Conservation (phyloP, 2,329 filamentous ascomycete genomes). For the Didymella lethalis region DNA sequence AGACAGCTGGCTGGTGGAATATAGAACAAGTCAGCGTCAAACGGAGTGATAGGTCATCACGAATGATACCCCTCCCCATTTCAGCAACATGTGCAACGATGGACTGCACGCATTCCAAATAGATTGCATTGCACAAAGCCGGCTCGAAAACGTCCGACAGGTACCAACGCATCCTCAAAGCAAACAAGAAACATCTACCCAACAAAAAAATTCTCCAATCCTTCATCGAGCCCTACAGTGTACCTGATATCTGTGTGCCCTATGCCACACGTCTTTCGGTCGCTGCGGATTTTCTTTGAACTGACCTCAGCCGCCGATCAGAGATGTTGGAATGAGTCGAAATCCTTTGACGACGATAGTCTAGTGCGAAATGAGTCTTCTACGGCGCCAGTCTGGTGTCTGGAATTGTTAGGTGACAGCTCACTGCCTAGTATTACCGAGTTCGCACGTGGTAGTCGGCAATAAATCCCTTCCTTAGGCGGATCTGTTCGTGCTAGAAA, state of each 20-base stretch:
- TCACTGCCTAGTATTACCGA: not conserved
- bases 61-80: slow-evolving; percentile 16
- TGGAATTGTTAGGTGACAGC: not conserved
- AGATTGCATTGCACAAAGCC: not conserved
- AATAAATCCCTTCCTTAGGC: not conserved
- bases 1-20: too few species aligned
- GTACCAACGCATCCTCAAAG: not conserved
- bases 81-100: not conserved
- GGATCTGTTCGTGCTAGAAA: not conserved
- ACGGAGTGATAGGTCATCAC: not conserved
- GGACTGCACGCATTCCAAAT: too few species aligned
- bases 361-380: not conserved
- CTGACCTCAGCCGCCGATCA: not conserved
- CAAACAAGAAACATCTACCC: not conserved
- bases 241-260: not conserved
- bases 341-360: not conserved
- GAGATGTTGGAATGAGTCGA: not conserved
- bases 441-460: not conserved
- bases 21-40: not conserved
- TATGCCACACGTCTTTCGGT: not conserved
- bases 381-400: not conserved
- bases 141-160: not conserved
- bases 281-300: not conserved
- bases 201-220: not conserved
- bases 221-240: not conserved